A percentile compares a stretch with the other conserved stretches of the same genome.
Evolutionary conservation across 2,329 filamentous ascomycete genomes (phyloP).

Genomic region (Hypoxylon sp.): DNA sequence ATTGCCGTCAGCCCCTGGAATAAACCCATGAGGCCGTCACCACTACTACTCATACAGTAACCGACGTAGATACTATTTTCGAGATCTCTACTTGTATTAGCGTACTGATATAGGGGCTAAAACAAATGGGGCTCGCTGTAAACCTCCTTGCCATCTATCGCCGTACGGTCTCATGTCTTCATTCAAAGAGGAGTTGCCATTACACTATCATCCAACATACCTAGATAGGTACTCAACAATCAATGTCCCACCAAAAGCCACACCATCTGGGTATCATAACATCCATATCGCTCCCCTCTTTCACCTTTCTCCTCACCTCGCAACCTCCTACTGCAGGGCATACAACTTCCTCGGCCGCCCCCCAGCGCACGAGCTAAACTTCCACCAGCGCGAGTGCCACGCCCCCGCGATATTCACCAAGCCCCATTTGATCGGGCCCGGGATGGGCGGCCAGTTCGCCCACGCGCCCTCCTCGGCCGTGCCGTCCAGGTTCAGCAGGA

Average conservation of each 20-base stretch:
- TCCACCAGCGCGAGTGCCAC: slow-evolving; percentile 71
- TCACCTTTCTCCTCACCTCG: background rate
- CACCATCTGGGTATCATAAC: slow-evolving; percentile 32
- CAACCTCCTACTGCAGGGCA: slow-evolving; percentile 55
- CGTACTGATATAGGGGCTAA: no score
- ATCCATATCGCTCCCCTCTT: background rate
- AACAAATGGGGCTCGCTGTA: no score
- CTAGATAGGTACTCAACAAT: background rate
- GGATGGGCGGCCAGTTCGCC: slow-evolving; percentile 75
- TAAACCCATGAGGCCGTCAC: background rate
- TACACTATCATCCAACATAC: background rate
- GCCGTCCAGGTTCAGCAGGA: slow-evolving; percentile 72
- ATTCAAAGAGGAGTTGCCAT: background rate
- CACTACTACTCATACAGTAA: background rate
- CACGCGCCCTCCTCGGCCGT: slow-evolving; percentile 70
- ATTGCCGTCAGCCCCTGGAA: background rate
- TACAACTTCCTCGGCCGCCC: slow-evolving; percentile 67
- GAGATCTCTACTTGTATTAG: background rate
- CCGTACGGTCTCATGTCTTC: background rate
- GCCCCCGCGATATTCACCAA: slow-evolving; percentile 69
- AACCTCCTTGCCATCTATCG: background rate
- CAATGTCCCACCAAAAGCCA: slow-evolving; percentile 1
- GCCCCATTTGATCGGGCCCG: slow-evolving; percentile 69
- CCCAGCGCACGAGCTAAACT: slow-evolving; percentile 70
- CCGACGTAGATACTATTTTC: background rate